Percentiles rank a stretch among this genome's conserved stretches.
Evolutionary conservation across 2,329 filamentous ascomycete species (phyloP).

Genomic region (Orbilia quercus): DNA sequence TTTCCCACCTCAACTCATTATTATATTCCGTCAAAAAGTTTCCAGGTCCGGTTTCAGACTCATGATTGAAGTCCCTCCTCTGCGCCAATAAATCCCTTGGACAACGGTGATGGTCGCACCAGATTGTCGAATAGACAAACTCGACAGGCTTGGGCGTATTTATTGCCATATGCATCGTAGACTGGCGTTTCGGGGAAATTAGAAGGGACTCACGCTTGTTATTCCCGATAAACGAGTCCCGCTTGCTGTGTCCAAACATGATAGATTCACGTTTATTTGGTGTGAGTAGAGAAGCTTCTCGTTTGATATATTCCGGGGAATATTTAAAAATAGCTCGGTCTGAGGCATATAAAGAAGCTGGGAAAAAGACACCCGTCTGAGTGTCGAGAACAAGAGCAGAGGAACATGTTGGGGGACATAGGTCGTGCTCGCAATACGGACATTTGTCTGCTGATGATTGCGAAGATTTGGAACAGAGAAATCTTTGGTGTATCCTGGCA

Average conservation of each 20-base stretch:
- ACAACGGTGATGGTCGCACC: constrained; percentile 54
- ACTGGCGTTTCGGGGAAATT: constrained; percentile 38
- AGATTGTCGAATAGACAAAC: constrained; percentile 51
- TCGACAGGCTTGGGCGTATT: constrained; percentile 38
- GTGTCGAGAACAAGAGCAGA: constrained; percentile 46
- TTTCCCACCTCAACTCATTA: constrained; percentile 41
- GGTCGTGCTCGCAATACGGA: constrained; percentile 34
- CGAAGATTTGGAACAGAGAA: constrained; percentile 29
- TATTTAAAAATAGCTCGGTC: constrained; percentile 43
- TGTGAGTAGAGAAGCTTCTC: constrained; percentile 25
- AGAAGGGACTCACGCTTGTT: constrained; percentile 39
- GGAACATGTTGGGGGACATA: constrained; percentile 46
- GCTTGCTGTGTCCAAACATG: constrained; percentile 18
- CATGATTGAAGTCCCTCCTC: constrained; percentile 21
- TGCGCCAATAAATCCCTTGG: constrained; percentile 41
- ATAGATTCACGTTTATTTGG: constrained; percentile 41
- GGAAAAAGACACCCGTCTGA: constrained; percentile 50
- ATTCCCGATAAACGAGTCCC: constrained; percentile 31
- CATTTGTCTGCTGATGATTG: constrained; percentile 22
- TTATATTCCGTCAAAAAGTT: constrained; percentile 47
- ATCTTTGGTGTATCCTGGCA: constrained; percentile 48
- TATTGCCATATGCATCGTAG: constrained; percentile 32
- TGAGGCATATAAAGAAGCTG: constrained; percentile 30
- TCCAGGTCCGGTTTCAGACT: constrained; percentile 32
- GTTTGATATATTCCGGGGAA: constrained; percentile 21